phyloP scores from a whole-genome alignment of 2,329 filamentous ascomycete genomes.

The Lasiodiplodia theobromae region DNA sequence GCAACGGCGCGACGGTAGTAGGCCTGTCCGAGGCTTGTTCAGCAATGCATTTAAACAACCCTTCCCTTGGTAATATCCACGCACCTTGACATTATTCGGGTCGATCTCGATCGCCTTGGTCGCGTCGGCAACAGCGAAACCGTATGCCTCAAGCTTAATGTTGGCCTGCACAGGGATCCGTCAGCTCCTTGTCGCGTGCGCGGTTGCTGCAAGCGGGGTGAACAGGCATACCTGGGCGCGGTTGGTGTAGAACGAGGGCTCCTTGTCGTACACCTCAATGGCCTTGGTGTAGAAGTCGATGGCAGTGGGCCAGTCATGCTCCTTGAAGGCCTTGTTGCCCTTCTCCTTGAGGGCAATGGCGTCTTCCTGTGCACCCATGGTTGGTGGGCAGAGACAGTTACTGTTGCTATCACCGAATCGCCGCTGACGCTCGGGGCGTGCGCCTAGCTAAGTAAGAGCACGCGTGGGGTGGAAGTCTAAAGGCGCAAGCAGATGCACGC shows the following conservation, averaged over 20 bases:
- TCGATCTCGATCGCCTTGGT: constrained; percentile 91
- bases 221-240: constrained; percentile 79
- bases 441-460: constrained; percentile 21
- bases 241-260: constrained; percentile 93
- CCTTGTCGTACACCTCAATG: constrained; percentile 80
- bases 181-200: constrained; percentile 39
- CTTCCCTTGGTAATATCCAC: neutral
- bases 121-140: constrained; percentile 89
- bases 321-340: constrained; percentile 90
- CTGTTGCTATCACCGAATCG: constrained; percentile 6
- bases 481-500: neutral
- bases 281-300: constrained; percentile 86
- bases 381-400: constrained; percentile 33
- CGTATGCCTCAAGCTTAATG: constrained; percentile 94
- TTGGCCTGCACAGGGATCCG: constrained; percentile 68
- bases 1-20: constrained; percentile 94
- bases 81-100: constrained; percentile 84
- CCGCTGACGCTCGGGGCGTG: constrained; percentile 17
- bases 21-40: constrained; percentile 63
- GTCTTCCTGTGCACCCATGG: constrained; percentile 61
- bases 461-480: neutral
- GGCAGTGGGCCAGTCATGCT: constrained; percentile 84
- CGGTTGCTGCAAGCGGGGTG: constrained; percentile 7
- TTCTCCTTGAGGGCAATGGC: constrained; percentile 88
- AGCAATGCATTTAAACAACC: neutral